phyloP scores from a whole-genome alignment of 345 rosid species.

The Trapa incisa region DNA sequence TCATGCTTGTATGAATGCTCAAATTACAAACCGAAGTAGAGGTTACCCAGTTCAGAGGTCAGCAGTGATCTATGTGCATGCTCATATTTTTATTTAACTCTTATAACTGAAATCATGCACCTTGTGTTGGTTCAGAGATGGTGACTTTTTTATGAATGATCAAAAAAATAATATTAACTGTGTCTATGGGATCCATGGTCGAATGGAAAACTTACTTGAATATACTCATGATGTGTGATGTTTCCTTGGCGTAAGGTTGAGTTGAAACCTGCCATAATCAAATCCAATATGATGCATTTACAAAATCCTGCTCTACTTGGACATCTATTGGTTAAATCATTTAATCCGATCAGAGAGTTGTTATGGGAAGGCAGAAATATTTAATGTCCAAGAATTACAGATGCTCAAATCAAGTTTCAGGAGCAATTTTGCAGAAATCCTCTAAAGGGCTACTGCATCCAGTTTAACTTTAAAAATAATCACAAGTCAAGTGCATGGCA shows the following conservation, averaged over 20 bases:
- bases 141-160: no score
- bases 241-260: slow-evolving; percentile 95
- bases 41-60: no score
- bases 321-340: neutral
- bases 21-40: no score
- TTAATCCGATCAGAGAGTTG: neutral
- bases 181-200: neutral
- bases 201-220: slow-evolving; percentile 43
- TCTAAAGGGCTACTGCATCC: neutral
- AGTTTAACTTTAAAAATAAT: neutral
- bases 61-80: neutral
- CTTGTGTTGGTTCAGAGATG: no score
- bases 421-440: neutral
- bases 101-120: no score
- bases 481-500: neutral
- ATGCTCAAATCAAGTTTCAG: neutral
- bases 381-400: neutral
- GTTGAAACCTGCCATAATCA: slow-evolving; percentile 57
- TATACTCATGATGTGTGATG: slow-evolving; percentile 95
- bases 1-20: no score
- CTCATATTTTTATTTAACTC: no score
- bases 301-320: neutral
- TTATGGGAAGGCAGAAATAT: neutral
- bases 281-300: neutral
- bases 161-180: neutral